Evolutionary conservation across 768 basidiomycete species (phyloP).

Genomic region (Phanerochaete sordida): DNA sequence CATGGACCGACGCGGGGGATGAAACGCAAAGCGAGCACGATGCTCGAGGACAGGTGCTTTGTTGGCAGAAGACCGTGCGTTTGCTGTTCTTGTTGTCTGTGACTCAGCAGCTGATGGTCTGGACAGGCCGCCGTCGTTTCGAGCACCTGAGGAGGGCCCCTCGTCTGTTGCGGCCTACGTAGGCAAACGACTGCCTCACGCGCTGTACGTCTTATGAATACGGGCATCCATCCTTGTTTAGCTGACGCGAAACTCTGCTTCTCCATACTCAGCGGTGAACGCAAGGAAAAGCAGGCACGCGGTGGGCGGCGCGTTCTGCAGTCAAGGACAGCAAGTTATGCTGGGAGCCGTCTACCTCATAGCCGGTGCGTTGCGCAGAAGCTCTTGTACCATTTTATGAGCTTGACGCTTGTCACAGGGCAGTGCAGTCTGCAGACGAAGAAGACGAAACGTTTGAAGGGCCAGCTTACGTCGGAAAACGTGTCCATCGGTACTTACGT

Average conservation of each 20-base stretch:
- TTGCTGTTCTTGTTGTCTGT: not conserved
- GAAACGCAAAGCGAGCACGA: not conserved
- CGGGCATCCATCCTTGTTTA: too few relatives aligned
- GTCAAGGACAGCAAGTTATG: too few relatives aligned
- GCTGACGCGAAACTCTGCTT: too few relatives aligned
- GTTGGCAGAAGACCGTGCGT: not conserved
- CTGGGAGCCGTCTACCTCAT: too few relatives aligned
- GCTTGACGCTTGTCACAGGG: too few relatives aligned
- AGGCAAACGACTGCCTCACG: not conserved
- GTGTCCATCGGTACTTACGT: not conserved
- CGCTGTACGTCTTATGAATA: too few relatives aligned
- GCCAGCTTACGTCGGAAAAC: not conserved
- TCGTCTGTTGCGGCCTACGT: not conserved
- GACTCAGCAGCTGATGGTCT: not conserved
- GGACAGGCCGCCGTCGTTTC: not conserved
- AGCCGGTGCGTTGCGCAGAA: too few relatives aligned
- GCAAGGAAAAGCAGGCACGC: too few relatives aligned
- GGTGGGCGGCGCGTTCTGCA: too few relatives aligned
- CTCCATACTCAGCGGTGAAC: too few relatives aligned
- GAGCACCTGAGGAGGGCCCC: not conserved
- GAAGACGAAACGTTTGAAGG: not conserved
- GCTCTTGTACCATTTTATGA: too few relatives aligned
- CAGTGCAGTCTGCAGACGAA: not conserved
- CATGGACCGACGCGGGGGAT: not conserved
- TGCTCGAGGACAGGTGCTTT: not conserved